phyloP scores from a whole-genome alignment of 805 yeast genomes.

The Candida germanica region DNA sequence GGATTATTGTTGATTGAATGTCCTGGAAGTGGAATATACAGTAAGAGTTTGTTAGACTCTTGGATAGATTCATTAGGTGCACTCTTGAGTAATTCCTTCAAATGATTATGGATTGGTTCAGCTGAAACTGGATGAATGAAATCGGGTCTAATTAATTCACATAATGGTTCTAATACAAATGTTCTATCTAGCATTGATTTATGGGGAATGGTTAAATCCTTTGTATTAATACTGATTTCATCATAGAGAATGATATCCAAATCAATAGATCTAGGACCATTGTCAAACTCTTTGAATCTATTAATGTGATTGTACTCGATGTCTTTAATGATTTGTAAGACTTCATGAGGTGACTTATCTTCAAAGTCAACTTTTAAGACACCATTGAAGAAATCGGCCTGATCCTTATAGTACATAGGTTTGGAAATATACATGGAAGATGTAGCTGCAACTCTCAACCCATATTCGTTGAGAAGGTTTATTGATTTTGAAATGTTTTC shows the following conservation, averaged over 20 bases:
- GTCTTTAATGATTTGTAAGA: slow-evolving; percentile 60
- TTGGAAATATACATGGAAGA: slow-evolving; percentile 84
- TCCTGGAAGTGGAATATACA: slow-evolving; percentile 46
- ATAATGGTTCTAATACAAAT: slow-evolving; percentile 85
- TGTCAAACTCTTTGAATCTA: slow-evolving; percentile 75
- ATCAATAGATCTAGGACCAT: slow-evolving; percentile 92
- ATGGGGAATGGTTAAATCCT: slow-evolving; percentile 77
- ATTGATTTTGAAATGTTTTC: slow-evolving; percentile 59
- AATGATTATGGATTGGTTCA: slow-evolving; percentile 70
- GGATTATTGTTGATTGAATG: slow-evolving; percentile 11
- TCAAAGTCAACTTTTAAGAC: slow-evolving; percentile 64
- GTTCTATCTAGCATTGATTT: slow-evolving; percentile 82
- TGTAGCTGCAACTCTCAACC: slow-evolving; percentile 50
- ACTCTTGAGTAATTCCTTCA: slow-evolving; percentile 44
- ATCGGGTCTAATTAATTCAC: slow-evolving; percentile 71
- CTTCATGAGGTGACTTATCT: slow-evolving; percentile 55
- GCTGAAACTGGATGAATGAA: slow-evolving; percentile 81
- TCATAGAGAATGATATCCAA: slow-evolving; percentile 81
- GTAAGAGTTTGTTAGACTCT: slow-evolving; percentile 49
- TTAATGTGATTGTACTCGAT: slow-evolving; percentile 73
- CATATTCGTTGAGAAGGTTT: slow-evolving; percentile 36
- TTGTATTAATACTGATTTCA: slow-evolving; percentile 50
- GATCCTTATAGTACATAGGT: slow-evolving; percentile 88
- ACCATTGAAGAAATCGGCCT: slow-evolving; percentile 81
- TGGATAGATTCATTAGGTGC: slow-evolving; percentile 42